Percentiles rank a stretch among this genome's conserved stretches.
Evolutionary conservation across 2,329 filamentous ascomycete species (phyloP).

Genomic region (Monosporascus cannonballus): DNA sequence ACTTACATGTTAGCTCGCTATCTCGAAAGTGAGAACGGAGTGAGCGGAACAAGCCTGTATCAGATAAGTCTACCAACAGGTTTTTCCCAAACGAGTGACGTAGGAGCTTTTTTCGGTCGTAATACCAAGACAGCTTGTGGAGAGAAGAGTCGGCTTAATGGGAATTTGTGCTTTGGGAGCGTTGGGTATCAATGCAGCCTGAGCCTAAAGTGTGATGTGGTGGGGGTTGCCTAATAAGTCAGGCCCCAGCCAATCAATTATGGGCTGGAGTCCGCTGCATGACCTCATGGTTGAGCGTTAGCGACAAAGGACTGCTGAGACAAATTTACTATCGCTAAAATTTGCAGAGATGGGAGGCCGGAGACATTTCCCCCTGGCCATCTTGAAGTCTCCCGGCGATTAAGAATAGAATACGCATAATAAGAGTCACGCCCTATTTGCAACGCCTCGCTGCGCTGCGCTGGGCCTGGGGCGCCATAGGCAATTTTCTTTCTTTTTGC

Average conservation of each 20-base stretch:
- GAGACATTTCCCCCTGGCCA: background rate
- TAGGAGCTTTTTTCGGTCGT: background rate
- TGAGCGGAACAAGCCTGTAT: background rate
- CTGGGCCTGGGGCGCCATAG: background rate
- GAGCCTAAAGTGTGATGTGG: slow-evolving; percentile 27
- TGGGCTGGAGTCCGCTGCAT: slow-evolving; percentile 8
- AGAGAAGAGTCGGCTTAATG: slow-evolving; percentile 1
- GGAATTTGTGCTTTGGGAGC: slow-evolving; percentile 17
- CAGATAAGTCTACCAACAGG: slow-evolving; percentile 7
- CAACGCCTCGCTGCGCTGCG: background rate
- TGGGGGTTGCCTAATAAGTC: slow-evolving; percentile 23
- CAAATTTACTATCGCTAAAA: background rate
- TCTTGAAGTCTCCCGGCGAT: background rate
- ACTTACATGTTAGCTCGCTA: background rate
- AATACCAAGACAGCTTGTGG: background rate
- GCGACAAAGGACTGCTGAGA: background rate
- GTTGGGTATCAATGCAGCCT: slow-evolving; percentile 41
- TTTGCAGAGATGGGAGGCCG: background rate
- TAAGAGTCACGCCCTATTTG: background rate
- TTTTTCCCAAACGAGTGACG: slow-evolving; percentile 1
- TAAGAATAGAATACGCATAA: background rate
- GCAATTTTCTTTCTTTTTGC: background rate
- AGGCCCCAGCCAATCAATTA: slow-evolving; percentile 23
- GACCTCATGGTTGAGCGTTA: slow-evolving; percentile 9
- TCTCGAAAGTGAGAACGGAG: background rate